Conservation (phyloP, 192 early-diverging fungal genomes). For the Gaertneriomyces semiglobifer region DNA sequence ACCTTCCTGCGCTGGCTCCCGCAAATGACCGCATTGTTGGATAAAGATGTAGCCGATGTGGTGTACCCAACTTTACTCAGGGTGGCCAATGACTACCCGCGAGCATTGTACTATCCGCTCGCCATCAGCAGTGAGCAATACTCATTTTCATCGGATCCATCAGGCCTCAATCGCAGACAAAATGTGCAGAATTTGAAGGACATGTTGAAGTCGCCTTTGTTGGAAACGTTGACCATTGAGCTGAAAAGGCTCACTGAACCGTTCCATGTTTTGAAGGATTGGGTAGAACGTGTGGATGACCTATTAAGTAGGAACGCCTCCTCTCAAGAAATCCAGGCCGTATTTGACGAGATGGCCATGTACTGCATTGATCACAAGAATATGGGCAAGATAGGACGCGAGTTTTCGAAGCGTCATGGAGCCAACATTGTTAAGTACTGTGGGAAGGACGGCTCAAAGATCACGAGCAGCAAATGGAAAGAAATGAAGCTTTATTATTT, state of each 20-base stretch:
- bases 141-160: conserved; percentile 31
- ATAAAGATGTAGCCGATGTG: conserved; percentile 37
- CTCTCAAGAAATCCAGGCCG: conserved; percentile 27
- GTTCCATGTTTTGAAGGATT: conserved; percentile 67
- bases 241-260: conserved; percentile 65
- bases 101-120: conserved; percentile 65
- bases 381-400: conserved; percentile 17
- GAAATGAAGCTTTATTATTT: conserved; percentile 46
- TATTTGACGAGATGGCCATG: conserved; percentile 53
- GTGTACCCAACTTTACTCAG: conserved; percentile 22
- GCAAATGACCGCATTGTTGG: conserved; percentile 68
- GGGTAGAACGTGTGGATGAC: conserved; percentile 47
- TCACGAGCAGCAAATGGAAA: conserved; percentile 42
- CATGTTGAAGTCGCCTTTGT: conserved; percentile 42
- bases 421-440: conserved; percentile 38
- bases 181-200: conserved; percentile 31
- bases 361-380: conserved; percentile 43
- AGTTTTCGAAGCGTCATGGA: conserved; percentile 41
- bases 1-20: conserved; percentile 73
- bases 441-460: conserved; percentile 48
- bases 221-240: conserved; percentile 61
- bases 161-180: conserved; percentile 20
- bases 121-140: conserved; percentile 71
- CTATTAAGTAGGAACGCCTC: conserved; percentile 20
- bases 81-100: conserved; percentile 63